Evolutionary conservation across 257 asterid species (phyloP), one percentile per base, ranked within the genome.

Genomic region (Knoxia roxburghii): DNA sequence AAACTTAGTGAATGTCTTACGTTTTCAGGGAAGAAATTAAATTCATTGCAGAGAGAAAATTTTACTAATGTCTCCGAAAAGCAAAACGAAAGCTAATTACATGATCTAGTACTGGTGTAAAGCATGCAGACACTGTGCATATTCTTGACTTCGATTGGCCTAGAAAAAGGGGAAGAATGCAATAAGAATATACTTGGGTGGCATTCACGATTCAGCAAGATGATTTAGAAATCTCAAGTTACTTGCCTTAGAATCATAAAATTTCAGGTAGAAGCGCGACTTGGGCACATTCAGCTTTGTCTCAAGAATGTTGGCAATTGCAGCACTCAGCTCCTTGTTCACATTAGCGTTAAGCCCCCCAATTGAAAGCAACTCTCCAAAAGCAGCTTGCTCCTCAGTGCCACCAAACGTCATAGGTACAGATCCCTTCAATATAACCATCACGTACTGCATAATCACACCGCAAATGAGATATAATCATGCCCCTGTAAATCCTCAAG

Each of bases 391-490:
- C 68, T 85, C 77, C 83, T 94, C 97, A 21, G 96, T 88, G 71
- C 99, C 99, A 53, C 90, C 97, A 57, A 90, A 90, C 49, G 99
- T 80, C 66, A 90, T 85, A 64, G 97, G 95, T 7, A 93, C 95
- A 24, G 99, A 93, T 17, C 99, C 99, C 80, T 90, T 93, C 87
- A 93, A 61, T 75, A 88, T 95, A 60, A 88, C 80, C 99, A 93
- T 93, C 70, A 93, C 96, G 77, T 88, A 94, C 99, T 94, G 89
- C 77, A 77, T 15, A 23, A 49, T n/a, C 39, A 64, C 27, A 62
- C 30, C 32, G 71, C 57, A 14, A 67, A 9, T 14, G 43, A 62
- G 35, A 24, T 26, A 23, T 2, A 20, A 35, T 20, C 52, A 18
- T 9, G 61, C 41, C 45, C 54, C 21, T 2, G 20, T 18, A 33